Conservation (phyloP, 2,329 filamentous ascomycete species). For the Fusarium lateritium region DNA sequence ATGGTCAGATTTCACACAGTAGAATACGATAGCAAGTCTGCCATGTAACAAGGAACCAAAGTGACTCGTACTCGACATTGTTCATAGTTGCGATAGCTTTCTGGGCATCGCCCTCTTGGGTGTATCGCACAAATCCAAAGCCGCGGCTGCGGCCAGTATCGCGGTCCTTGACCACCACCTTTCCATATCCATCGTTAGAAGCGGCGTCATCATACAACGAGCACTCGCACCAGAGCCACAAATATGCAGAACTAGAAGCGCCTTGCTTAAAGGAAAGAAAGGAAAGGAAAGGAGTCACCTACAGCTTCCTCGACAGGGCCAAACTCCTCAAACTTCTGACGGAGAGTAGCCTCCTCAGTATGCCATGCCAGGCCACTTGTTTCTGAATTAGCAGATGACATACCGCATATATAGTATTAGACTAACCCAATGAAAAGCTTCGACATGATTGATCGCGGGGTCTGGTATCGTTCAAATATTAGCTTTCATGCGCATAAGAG, state of each 20-base stretch:
- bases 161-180: slow-evolving; percentile 98
- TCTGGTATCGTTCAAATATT: slow-evolving; percentile 31
- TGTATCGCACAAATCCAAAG: slow-evolving; percentile 96
- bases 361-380: slow-evolving; percentile 96
- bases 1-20: slow-evolving; percentile 27
- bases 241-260: slow-evolving; percentile 39
- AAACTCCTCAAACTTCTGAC: slow-evolving; percentile 93
- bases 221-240: slow-evolving; percentile 39
- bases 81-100: slow-evolving; percentile 85
- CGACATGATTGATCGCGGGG: slow-evolving; percentile 73
- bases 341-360: slow-evolving; percentile 90
- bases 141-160: slow-evolving; percentile 97
- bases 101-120: slow-evolving; percentile 81
- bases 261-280: slow-evolving; percentile 40
- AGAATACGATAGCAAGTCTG: slow-evolving; percentile 16
- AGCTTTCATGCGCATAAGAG: slow-evolving; percentile 16
- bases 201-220: slow-evolving; percentile 28
- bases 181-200: slow-evolving; percentile 41
- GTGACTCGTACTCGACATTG: slow-evolving; percentile 82
- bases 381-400: slow-evolving; percentile 42
- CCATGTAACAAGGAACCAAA: slow-evolving; percentile 43
- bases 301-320: slow-evolving; percentile 95
- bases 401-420: not conserved
- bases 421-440: slow-evolving; percentile 78
- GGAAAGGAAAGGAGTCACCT: slow-evolving; percentile 61